phyloP scores from a whole-genome alignment of 495 filamentous ascomycete genomes.

The Talaromyces liani region DNA sequence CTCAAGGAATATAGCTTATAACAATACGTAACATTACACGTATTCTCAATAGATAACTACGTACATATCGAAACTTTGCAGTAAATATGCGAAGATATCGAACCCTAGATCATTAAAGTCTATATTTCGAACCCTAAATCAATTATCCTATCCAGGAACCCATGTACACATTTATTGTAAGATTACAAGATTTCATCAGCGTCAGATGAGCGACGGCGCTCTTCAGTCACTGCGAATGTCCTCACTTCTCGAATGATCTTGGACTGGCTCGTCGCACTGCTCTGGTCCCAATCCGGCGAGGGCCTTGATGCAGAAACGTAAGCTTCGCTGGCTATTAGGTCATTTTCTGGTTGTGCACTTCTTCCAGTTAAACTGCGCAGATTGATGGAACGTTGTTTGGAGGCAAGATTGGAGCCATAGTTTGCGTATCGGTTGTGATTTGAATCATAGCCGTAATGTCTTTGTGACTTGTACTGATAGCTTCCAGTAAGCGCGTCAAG shows the following conservation, averaged over 20 bases:
- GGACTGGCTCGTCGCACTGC: slow-evolving; percentile 21
- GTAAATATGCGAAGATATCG: too few relatives aligned
- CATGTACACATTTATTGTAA: background rate
- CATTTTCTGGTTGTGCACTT: background rate
- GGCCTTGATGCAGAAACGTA: background rate
- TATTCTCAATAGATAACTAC: background rate
- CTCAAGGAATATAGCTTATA: too few relatives aligned
- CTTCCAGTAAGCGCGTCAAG: slow-evolving; percentile 19
- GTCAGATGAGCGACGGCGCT: slow-evolving; percentile 2
- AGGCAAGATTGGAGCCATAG: background rate
- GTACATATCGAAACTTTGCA: background rate
- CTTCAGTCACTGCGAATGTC: slow-evolving; percentile 5
- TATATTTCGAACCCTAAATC: background rate
- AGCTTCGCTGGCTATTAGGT: background rate
- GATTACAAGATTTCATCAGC: background rate
- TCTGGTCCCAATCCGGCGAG: slow-evolving; percentile 18
- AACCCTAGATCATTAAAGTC: background rate
- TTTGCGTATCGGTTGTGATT: background rate
- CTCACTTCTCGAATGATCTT: slow-evolving; percentile 7
- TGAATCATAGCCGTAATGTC: background rate
- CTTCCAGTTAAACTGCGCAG: background rate
- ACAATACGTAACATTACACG: too few relatives aligned
- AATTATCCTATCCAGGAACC: background rate
- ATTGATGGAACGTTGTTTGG: background rate
- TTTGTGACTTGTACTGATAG: slow-evolving; percentile 1